phyloP scores from a whole-genome alignment of 805 yeast genomes.

The Myxozyma monticola region DNA sequence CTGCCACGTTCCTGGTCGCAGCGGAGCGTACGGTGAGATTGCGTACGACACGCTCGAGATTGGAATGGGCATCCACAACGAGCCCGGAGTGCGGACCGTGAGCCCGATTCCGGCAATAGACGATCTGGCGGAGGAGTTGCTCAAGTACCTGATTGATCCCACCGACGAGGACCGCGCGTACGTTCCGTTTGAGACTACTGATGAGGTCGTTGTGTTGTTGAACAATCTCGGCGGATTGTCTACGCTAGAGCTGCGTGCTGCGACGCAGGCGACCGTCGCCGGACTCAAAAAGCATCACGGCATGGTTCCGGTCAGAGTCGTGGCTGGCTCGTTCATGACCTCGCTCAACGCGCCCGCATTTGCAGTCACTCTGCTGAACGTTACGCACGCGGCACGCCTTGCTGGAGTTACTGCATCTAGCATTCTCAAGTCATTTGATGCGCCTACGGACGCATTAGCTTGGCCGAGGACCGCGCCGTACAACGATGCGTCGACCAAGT shows the following conservation, averaged over 20 bases:
- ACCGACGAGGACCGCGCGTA: constrained; percentile 77
- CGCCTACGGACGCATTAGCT: constrained; percentile 18
- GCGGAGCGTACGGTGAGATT: constrained; percentile 44
- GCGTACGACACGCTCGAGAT: constrained; percentile 69
- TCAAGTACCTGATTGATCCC: constrained; percentile 59
- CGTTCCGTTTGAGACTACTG: constrained; percentile 61
- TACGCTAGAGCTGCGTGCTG: constrained; percentile 67
- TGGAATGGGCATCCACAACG: constrained; percentile 96
- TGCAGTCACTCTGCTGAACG: constrained; percentile 77
- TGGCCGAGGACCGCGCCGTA: constrained; percentile 16
- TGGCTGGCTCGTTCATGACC: constrained; percentile 79
- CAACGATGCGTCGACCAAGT: neutral
- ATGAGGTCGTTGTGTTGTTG: constrained; percentile 67
- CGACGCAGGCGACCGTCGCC: constrained; percentile 43
- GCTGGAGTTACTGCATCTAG: constrained; percentile 35
- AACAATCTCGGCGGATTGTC: constrained; percentile 92
- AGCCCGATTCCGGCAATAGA: constrained; percentile 70
- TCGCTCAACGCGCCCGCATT: constrained; percentile 92
- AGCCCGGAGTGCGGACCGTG: constrained; percentile 74
- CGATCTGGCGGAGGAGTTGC: constrained; percentile 56
- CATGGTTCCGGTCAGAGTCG: constrained; percentile 65
- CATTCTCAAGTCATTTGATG: constrained; percentile 15
- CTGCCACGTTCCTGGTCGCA: constrained; percentile 82
- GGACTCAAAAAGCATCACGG: constrained; percentile 37
- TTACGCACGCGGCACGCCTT: constrained; percentile 39